Conservation (phyloP, 495 filamentous ascomycete species). For the Aspergillus ellipticus region DNA sequence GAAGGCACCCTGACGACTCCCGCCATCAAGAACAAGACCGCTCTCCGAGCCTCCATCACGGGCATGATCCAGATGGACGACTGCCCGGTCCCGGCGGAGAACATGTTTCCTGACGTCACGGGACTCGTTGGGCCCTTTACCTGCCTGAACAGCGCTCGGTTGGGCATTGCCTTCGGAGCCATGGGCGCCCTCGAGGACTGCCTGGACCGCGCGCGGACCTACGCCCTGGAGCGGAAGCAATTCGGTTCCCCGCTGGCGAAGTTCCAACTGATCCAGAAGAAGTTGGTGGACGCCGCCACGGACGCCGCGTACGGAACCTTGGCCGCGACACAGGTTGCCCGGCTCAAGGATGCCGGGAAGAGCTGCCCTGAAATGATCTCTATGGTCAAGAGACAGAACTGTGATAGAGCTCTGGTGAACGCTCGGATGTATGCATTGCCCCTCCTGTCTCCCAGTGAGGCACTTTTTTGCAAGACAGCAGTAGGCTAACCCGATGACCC, state of each 20-base stretch:
- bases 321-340: constrained; percentile 82
- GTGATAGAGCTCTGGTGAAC: constrained; percentile 81
- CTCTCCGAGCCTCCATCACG: constrained; percentile 86
- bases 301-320: constrained; percentile 87
- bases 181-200: constrained; percentile 95
- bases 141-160: constrained; percentile 88
- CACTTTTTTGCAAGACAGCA: neutral
- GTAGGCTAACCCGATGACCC: constrained; percentile 8
- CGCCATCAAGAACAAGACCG: constrained; percentile 90
- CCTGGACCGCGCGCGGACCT: constrained; percentile 72
- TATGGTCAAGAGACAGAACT: constrained; percentile 98
- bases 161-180: constrained; percentile 89
- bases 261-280: constrained; percentile 98
- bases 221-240: constrained; percentile 87
- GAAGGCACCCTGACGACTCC: constrained; percentile 89
- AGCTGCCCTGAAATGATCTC: constrained; percentile 94
- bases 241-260: constrained; percentile 95
- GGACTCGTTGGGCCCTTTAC: constrained; percentile 86
- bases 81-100: constrained; percentile 82
- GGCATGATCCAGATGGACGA: constrained; percentile 96
- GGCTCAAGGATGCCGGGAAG: constrained; percentile 88
- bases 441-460: too few species aligned
- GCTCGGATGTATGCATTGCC: constrained; percentile 64
- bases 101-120: constrained; percentile 92
- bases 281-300: constrained; percentile 85